Conservation (phyloP, 108 stramenopile species). For the Nitzschia sp. region DNA sequence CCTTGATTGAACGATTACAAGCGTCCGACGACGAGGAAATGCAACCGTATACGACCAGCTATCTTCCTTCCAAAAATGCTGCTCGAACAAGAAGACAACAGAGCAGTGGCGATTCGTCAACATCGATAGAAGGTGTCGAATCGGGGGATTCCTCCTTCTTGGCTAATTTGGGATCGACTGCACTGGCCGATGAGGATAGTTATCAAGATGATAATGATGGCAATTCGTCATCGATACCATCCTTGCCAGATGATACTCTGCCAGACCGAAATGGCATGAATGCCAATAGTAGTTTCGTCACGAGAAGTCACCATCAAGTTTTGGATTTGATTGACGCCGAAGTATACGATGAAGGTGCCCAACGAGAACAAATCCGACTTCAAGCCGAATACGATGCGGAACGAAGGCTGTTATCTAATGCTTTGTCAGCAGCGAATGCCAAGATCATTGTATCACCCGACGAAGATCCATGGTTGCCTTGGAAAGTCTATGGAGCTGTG, state of each 20-base stretch:
- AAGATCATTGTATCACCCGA: background rate
- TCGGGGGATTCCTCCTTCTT: background rate
- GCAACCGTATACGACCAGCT: background rate
- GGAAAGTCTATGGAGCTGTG: background rate
- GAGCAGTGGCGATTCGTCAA: background rate
- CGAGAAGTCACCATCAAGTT: too few relatives aligned
- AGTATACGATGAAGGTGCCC: background rate
- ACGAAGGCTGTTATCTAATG: background rate
- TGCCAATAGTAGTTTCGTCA: too few relatives aligned
- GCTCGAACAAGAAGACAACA: background rate
- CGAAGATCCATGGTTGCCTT: too few relatives aligned
- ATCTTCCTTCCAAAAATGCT: background rate
- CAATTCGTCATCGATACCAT: background rate
- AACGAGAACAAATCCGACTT: background rate
- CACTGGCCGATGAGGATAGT: background rate
- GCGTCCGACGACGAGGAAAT: background rate
- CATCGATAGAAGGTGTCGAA: background rate
- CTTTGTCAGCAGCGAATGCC: background rate
- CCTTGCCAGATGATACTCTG: too few relatives aligned
- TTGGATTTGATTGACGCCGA: too few relatives aligned
- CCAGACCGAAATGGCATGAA: too few relatives aligned
- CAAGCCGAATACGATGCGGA: constrained; percentile 1
- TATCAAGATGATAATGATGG: background rate
- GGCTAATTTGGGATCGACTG: background rate
- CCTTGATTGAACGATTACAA: background rate